Evolutionary conservation across 169 alveolate species (phyloP).

Genomic region (Condylostoma magnum): DNA sequence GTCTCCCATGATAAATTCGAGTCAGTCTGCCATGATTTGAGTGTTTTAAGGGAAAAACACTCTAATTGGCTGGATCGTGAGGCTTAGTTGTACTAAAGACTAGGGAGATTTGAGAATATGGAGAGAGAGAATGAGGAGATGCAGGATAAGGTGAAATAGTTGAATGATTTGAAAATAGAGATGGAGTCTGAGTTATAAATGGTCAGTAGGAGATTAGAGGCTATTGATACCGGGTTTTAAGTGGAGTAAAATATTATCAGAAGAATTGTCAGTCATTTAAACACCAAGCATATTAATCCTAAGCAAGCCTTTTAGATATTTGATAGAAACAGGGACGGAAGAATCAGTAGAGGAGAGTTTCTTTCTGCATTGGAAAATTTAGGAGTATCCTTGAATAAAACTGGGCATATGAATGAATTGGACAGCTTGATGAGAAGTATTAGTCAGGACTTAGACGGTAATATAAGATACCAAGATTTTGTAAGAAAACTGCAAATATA

Average conservation of each 20-base stretch:
- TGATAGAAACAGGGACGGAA: conserved; percentile 54
- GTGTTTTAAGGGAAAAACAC: conserved; percentile 36
- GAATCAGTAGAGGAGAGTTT: conserved; percentile 44
- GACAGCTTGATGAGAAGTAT: conserved; percentile 36
- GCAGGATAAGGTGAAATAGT: conserved; percentile 28
- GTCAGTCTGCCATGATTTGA: conserved; percentile 23
- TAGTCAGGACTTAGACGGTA: conserved; percentile 40
- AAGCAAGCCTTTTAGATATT: conserved; percentile 41
- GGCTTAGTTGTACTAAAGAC: conserved; percentile 7
- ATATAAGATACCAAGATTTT: conserved; percentile 38
- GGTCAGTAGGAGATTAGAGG: conserved; percentile 42
- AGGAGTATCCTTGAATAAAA: conserved; percentile 33
- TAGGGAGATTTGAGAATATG: conserved; percentile 38
- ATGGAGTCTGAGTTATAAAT: conserved; percentile 46
- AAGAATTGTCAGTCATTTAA: conserved; percentile 34
- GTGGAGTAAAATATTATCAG: conserved; percentile 41
- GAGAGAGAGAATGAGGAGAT: conserved; percentile 29
- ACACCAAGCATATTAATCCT: conserved; percentile 35
- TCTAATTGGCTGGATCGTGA: conserved; percentile 47
- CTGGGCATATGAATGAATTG: no score
- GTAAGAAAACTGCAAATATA: conserved; percentile 5
- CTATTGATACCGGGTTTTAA: conserved; percentile 38
- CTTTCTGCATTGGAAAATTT: conserved; percentile 38
- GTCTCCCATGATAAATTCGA: conserved; percentile 47
- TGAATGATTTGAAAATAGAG: conserved; percentile 42